These are phyloP conservation scores for Wallacemonas sp. DNA, from an alignment of 208 protist genomes.

Conservation along the genomic window DNA sequence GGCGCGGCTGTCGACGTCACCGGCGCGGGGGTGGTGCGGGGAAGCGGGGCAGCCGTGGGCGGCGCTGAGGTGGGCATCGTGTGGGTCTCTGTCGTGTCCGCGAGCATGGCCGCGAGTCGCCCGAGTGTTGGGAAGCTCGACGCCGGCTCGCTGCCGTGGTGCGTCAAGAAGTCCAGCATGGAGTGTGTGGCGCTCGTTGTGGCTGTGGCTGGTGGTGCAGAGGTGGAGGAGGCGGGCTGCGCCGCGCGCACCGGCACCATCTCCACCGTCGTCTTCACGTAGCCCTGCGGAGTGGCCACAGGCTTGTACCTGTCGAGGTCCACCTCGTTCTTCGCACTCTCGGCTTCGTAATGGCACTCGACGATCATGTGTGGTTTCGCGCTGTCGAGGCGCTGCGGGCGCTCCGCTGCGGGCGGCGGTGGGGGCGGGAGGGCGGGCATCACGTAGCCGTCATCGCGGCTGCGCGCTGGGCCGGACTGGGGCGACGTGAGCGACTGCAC, in stretches of 20 bases:
- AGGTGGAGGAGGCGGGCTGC: background rate
- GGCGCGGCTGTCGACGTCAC: background rate
- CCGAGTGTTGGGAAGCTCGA: constrained; percentile 26
- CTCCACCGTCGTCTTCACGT: constrained; percentile 6
- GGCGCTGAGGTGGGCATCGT: too few relatives aligned
- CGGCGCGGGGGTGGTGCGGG: background rate
- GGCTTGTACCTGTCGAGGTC: constrained; percentile 2
- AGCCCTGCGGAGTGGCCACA: background rate
- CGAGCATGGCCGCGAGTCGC: constrained; percentile 21
- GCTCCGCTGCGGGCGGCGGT: background rate
- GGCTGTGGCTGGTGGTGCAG: background rate
- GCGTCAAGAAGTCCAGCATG: constrained; percentile 37
- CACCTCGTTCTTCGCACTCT: constrained; percentile 1
- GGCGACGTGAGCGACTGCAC: background rate
- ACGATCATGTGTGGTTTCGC: background rate
- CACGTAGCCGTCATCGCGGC: constrained; percentile 16
- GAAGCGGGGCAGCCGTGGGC: background rate
- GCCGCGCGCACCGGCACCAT: background rate
- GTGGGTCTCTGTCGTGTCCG: background rate
- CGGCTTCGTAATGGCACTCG: constrained; percentile 8
- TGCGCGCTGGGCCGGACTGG: background rate
- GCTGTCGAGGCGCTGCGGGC: background rate
- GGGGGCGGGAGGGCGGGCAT: constrained; percentile 11
- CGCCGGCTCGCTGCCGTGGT: constrained; percentile 5
- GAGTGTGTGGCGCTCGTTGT: background rate